Evolutionary conservation across 2,329 filamentous ascomycete species (phyloP), one percentile per base, ranked within the genome.

Genomic region (Arthrobotrys musiformis): DNA sequence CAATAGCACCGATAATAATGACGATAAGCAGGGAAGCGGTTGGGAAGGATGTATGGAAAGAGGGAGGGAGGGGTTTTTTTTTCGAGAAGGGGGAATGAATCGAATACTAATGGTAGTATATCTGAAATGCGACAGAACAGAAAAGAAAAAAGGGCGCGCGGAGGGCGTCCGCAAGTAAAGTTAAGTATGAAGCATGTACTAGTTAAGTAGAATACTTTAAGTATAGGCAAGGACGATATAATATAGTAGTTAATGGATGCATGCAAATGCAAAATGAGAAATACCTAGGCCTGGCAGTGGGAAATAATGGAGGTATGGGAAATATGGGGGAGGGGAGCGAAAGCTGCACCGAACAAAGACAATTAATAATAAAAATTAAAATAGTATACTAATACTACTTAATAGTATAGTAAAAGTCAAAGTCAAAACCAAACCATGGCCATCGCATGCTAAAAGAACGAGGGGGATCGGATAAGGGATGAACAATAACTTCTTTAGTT

Each of bases 41-140:
- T 19, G 40, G 40, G n/a, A n/a, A 19, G n/a, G 40, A 42, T 42
- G 40, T 56, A 37, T 13, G 48, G 58, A 30, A 11, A 24, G 37
- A 46, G 40, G 24, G 28, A 54, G 63, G 35, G 50, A 54, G 64
- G 35, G 42, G 54, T 50, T 69, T 28, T 56, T 58, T n/a, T 26
- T 61, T 62, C 37, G 52, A 40, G 66, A 60, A 69, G 54, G 44
- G 52, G 50, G 48, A 37, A 35, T 62, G 62, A 52, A 33, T 44
- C 44, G 44, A 48, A 24, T 24, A 11, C 42, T 5, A 46, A 19
- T 28, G 33, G 37, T 61, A 52, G 50, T 73, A 73, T 73, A 70
- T 52, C 67, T 70, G 67, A 70, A 44, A 54, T 70, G 67, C 67
- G 56, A 62, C 67, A 70, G 22, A 50, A 35, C 7, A 7, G 37